Conservation (phyloP, 2,329 filamentous ascomycete species). For the Colletotrichum musicola region DNA sequence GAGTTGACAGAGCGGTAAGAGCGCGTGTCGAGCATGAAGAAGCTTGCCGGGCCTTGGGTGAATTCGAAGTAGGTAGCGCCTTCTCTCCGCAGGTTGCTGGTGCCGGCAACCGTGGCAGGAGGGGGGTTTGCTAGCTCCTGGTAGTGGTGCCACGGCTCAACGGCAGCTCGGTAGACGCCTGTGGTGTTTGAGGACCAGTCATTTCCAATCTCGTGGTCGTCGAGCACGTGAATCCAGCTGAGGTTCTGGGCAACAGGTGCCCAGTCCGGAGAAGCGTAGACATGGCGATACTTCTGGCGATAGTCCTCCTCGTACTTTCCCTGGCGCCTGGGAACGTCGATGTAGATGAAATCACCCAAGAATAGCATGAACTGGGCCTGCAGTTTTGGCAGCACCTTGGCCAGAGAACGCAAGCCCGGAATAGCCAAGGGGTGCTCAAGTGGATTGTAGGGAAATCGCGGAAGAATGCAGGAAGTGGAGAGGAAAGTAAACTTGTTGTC, state of each 20-base stretch:
- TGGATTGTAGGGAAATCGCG: slow-evolving; percentile 89
- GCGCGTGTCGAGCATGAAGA: slow-evolving; percentile 95
- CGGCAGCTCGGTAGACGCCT: slow-evolving; percentile 82
- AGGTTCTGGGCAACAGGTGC: slow-evolving; percentile 77
- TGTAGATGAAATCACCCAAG: slow-evolving; percentile 89
- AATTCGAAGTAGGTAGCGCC: slow-evolving; percentile 90
- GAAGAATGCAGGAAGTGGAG: slow-evolving; percentile 92
- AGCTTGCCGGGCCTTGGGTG: slow-evolving; percentile 88
- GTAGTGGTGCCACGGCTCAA: slow-evolving; percentile 89
- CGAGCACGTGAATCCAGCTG: slow-evolving; percentile 97
- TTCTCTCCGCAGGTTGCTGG: slow-evolving; percentile 50
- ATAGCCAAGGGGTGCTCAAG: slow-evolving; percentile 86
- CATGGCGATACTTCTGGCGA: slow-evolving; percentile 89
- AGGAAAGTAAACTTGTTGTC: slow-evolving; percentile 88
- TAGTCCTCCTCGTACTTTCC: slow-evolving; percentile 82
- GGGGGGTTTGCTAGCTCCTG: slow-evolving; percentile 90
- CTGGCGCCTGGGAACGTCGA: slow-evolving; percentile 87
- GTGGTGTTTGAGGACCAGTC: slow-evolving; percentile 90
- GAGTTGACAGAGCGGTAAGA: slow-evolving; percentile 82
- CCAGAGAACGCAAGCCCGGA: slow-evolving; percentile 82
- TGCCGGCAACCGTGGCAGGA: slow-evolving; percentile 63
- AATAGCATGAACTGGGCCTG: slow-evolving; percentile 85
- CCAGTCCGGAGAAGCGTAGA: slow-evolving; percentile 98
- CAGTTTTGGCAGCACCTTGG: slow-evolving; percentile 77
- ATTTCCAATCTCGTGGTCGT: slow-evolving; percentile 96